phyloP scores from a whole-genome alignment of 78 protist genomes.

The Dictyostelium intermedium region DNA sequence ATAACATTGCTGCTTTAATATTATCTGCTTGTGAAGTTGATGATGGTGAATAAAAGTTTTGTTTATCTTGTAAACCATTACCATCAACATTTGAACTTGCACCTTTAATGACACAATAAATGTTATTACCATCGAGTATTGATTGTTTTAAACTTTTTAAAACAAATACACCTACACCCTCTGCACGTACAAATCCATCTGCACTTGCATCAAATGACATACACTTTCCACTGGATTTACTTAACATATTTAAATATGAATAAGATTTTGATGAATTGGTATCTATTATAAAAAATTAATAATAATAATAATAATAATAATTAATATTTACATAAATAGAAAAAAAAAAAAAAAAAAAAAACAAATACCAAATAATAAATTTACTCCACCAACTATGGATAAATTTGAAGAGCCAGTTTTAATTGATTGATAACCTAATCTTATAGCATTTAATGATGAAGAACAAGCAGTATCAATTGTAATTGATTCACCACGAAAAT shows the following conservation, averaged over 20 bases:
- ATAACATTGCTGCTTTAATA: background rate
- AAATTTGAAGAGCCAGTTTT: conserved; percentile 28
- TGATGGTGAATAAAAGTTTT: conserved; percentile 22
- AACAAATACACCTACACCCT: conserved; percentile 82
- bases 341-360: background rate
- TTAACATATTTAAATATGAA: conserved; percentile 17
- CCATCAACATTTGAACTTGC: conserved; percentile 84
- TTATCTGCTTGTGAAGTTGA: background rate
- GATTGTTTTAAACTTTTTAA: conserved; percentile 27
- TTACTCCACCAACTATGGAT: conserved; percentile 87
- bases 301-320: conserved; percentile 65
- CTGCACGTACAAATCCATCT: conserved; percentile 90
- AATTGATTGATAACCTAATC: conserved; percentile 67
- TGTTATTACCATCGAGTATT: conserved; percentile 11
- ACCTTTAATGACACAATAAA: conserved; percentile 67
- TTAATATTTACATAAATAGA: conserved; percentile 60
- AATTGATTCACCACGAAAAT: conserved; percentile 87
- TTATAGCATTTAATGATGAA: conserved; percentile 82
- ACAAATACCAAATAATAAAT: conserved; percentile 37
- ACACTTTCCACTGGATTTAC: conserved; percentile 76
- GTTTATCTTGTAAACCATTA: conserved; percentile 48
- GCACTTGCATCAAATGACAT: conserved; percentile 84
- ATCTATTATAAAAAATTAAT: background rate
- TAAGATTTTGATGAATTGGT: background rate
- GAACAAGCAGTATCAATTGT: conserved; percentile 93